Evolutionary conservation across 2,329 filamentous ascomycete species (phyloP).

Genomic region (Hirsutella rhossiliensis): DNA sequence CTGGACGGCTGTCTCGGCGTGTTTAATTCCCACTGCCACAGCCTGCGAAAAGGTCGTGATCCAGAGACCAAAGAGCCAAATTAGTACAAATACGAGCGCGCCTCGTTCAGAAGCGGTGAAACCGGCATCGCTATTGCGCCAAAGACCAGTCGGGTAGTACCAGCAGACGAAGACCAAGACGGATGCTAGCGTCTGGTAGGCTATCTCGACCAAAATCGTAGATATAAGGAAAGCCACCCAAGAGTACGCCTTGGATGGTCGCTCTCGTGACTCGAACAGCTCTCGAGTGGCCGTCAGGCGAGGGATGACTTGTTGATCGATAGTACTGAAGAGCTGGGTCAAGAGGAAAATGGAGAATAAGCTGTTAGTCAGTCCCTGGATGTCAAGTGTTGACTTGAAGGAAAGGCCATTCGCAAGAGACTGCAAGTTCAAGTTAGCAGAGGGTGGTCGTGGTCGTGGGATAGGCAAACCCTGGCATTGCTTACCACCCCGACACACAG

Average conservation of each 20-base stretch:
- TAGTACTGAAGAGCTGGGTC: conserved; percentile 60
- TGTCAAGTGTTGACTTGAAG: conserved; percentile 23
- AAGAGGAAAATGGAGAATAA: conserved; percentile 63
- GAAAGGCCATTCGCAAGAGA: no score
- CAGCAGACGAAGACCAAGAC: not conserved
- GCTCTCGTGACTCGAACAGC: not conserved
- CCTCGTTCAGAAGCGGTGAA: conserved; percentile 34
- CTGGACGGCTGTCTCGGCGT: conserved; percentile 55
- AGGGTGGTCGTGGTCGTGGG: no score
- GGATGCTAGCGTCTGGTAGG: conserved; percentile 11
- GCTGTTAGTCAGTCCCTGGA: conserved; percentile 57
- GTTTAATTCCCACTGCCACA: conserved; percentile 50
- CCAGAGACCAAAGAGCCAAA: conserved; percentile 55
- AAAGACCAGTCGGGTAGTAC: not conserved
- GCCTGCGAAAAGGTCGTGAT: conserved; percentile 56
- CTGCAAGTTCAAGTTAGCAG: no score
- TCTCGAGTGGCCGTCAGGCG: not conserved
- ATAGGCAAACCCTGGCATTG: no score
- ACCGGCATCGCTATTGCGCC: not conserved
- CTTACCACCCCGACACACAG: not conserved
- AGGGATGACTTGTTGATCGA: conserved; percentile 22
- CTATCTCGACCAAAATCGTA: conserved; percentile 4
- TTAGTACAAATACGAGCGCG: conserved; percentile 54
- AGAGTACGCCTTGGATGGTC: not conserved
- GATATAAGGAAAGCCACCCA: not conserved